These are phyloP conservation scores for Fusarium pilosicola DNA, from an alignment of 2,329 filamentous ascomycete genomes.

Conservation along the genomic window DNA sequence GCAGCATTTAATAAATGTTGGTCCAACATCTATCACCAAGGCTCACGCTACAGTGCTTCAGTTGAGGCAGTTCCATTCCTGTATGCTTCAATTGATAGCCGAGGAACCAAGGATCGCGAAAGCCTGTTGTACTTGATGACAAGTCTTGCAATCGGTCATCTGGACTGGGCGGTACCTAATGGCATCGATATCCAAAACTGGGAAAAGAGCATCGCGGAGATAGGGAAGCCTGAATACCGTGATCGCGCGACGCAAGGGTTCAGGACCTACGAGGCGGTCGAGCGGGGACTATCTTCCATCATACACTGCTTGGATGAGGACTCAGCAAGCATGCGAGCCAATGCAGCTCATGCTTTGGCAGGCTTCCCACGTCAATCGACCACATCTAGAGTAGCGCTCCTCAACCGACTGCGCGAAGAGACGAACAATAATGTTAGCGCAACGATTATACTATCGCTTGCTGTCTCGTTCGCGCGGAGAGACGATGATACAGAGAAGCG, in stretches of 20 bases:
- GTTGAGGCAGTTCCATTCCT: background rate
- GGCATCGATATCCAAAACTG: background rate
- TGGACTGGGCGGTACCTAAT: background rate
- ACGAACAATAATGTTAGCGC: fast-evolving
- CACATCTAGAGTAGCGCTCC: background rate
- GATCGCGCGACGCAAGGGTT: fast-evolving
- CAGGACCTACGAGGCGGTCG: background rate
- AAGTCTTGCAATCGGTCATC: background rate
- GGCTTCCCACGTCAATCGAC: background rate
- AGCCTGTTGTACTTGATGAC: background rate
- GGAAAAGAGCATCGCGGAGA: background rate
- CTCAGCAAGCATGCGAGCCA: background rate
- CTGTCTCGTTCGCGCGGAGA: fast-evolving
- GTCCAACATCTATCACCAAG: background rate
- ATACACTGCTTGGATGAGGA: background rate
- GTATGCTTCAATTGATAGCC: background rate
- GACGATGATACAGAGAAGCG: background rate
- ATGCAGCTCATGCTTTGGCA: background rate
- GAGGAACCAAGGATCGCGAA: background rate
- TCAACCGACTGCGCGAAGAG: background rate
- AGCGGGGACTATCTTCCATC: background rate
- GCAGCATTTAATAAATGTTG: background rate
- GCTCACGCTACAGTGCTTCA: background rate
- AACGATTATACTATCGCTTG: background rate
- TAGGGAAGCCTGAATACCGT: background rate